Evolutionary conservation across 345 rosid species (phyloP), one percentile per base, ranked within the genome.

Genomic region (Acer saccharum): DNA sequence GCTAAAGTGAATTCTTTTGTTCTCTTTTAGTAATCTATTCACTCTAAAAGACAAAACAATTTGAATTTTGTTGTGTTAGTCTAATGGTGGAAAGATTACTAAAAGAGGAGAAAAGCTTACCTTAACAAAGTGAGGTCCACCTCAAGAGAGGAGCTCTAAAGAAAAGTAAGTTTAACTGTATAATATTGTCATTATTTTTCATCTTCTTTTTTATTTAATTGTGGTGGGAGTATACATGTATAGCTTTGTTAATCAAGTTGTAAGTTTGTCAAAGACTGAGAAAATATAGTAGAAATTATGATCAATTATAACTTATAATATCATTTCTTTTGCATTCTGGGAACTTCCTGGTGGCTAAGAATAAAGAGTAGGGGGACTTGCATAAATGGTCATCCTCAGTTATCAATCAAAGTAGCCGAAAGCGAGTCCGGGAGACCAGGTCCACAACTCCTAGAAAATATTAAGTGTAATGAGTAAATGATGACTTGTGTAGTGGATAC

Each of bases 171-270:
- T 46, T 1, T 46, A 65, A 23, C 25, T 23, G 25, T 23, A 23
- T 52, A 39, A 41, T 71, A 43, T 68, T 61, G 29, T 44, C 55
- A 65, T 63, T 48, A 17, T 29, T 74, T 46, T 9, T 63, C 66
- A 5, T 60, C 1, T 18, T 60, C 62, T 18, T 25, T 32, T 7
- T 12, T 70, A 11, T 13, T 50, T 41, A 43, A 8, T 17, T 7
- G 1, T 14, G 29, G n/a, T 63, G n/a, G 68, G 71, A 16, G 35
- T 68, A 68, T 71, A 79, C 80, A 7, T 73, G 85, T 68, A 76
- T 58, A 79, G 72, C 58, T 76, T 29, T 68, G 76, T 73, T 21
- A 27, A 48, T 76, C 72, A 82, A 35, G 80, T 62, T 73, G 80
- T 32, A 77, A 77, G 81, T 23, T 74, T 69, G 81, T 75, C 10